A percentile compares a stretch with the other conserved stretches of the same genome.
Evolutionary conservation across 2,329 filamentous ascomycete species (phyloP).

Genomic region (Chrysosphaeria jannelii): DNA sequence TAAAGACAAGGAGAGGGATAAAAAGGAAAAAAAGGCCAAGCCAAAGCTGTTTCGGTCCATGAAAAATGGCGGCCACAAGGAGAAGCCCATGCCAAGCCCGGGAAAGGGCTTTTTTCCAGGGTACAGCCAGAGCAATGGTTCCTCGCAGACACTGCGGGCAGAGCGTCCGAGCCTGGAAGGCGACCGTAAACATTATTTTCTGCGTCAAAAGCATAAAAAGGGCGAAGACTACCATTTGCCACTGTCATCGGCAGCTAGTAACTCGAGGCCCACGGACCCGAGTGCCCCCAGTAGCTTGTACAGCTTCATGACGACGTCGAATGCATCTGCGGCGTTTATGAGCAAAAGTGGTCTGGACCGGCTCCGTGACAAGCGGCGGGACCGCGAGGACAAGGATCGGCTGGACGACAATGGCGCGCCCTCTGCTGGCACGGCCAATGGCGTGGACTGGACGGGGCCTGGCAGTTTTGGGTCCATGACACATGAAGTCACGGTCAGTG

Average conservation of each 20-base stretch:
- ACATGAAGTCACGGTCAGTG: constrained; percentile 16
- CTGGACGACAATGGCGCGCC: no score
- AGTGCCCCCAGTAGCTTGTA: constrained; percentile 48
- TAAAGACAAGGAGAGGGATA: no score
- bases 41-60: no score
- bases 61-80: no score
- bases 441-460: constrained; percentile 20
- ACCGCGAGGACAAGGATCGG: constrained; percentile 30
- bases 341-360: constrained; percentile 56
- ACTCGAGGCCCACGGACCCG: constrained; percentile 46
- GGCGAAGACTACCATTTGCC: constrained; percentile 46
- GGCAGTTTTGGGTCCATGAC: constrained; percentile 11
- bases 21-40: no score
- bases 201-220: constrained; percentile 50
- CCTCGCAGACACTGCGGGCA: no score
- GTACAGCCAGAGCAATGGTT: no score
- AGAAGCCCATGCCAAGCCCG: no score
- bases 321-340: constrained; percentile 32
- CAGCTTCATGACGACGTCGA: constrained; percentile 52
- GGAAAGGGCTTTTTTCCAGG: no score
- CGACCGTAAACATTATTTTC: constrained; percentile 55
- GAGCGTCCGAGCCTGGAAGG: no score
- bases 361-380: constrained; percentile 52
- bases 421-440: constrained; percentile 6
- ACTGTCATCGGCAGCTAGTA: constrained; percentile 46